Evolutionary conservation across 2,329 filamentous ascomycete genomes (phyloP).

Genomic region (Aspergillus fijiensis): DNA sequence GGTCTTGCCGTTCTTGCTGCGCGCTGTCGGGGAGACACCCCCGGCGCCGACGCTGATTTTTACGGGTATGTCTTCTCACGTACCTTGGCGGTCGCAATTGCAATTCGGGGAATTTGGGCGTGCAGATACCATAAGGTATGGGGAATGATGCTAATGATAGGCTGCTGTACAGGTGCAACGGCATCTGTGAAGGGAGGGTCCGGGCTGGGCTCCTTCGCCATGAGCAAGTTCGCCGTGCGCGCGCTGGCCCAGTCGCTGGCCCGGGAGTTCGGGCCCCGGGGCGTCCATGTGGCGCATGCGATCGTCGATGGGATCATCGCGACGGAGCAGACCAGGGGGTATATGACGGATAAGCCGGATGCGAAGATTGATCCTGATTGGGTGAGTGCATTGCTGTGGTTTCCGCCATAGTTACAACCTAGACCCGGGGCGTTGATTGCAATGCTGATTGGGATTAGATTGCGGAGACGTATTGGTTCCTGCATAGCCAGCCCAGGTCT

Average conservation of each 20-base stretch:
- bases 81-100: no score
- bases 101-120: no score
- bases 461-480: constrained; percentile 56
- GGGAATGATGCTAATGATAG: background rate
- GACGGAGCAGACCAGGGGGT: constrained; percentile 50
- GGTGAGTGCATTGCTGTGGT: constrained; percentile 28
- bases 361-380: constrained; percentile 53
- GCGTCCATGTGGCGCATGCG: constrained; percentile 57
- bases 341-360: constrained; percentile 41
- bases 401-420: no score
- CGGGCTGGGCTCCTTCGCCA: constrained; percentile 50
- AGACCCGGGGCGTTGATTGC: no score
- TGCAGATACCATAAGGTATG: no score
- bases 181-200: constrained; percentile 54
- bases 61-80: constrained; percentile 32
- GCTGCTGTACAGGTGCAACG: constrained; percentile 43
- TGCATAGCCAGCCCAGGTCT: constrained; percentile 54
- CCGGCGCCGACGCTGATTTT: constrained; percentile 53
- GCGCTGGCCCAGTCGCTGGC: constrained; percentile 53
- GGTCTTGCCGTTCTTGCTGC: constrained; percentile 46
- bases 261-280: constrained; percentile 56
- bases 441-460: constrained; percentile 38
- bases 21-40: constrained; percentile 39
- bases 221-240: constrained; percentile 54
- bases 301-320: constrained; percentile 59